phyloP scores from a whole-genome alignment of 176 grass and related monocot genomes.

The Ananas comosus region DNA sequence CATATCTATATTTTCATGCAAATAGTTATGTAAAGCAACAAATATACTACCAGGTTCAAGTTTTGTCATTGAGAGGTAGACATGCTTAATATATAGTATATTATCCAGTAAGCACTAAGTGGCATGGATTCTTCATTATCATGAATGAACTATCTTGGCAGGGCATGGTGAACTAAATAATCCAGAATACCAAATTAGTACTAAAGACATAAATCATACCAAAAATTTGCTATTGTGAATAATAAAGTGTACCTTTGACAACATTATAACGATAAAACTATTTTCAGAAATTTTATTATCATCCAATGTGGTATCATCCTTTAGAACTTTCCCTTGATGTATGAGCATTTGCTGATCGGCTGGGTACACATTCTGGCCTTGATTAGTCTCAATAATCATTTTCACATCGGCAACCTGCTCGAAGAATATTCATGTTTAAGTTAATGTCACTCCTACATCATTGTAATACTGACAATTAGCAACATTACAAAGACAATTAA shows the following conservation, averaged over 20 bases:
- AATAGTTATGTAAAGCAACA: not conserved
- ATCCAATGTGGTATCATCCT: slow-evolving; percentile 61
- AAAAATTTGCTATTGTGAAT: not conserved
- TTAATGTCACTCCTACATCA: not conserved
- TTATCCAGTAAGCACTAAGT: not conserved
- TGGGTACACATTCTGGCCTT: slow-evolving; percentile 61
- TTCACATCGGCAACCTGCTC: slow-evolving; percentile 67
- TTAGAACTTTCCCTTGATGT: slow-evolving; percentile 62
- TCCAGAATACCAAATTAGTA: not conserved
- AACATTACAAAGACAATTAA: not conserved
- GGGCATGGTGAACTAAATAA: not conserved
- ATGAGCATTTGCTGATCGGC: slow-evolving; percentile 82
- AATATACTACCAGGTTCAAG: not conserved
- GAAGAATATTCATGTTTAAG: slow-evolving; percentile 7
- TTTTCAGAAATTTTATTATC: slow-evolving; percentile 73
- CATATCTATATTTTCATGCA: not conserved
- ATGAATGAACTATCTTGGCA: not conserved
- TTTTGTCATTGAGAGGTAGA: not conserved
- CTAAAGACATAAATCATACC: not conserved
- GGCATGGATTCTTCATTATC: not conserved
- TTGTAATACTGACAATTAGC: not conserved
- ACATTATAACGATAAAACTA: slow-evolving; percentile 81
- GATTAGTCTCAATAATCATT: slow-evolving; percentile 47
- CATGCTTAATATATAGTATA: not conserved
- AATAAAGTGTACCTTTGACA: slow-evolving; percentile 48